Conservation (phyloP, 805 yeast species). For the Scheffersomyces ergatensis region DNA sequence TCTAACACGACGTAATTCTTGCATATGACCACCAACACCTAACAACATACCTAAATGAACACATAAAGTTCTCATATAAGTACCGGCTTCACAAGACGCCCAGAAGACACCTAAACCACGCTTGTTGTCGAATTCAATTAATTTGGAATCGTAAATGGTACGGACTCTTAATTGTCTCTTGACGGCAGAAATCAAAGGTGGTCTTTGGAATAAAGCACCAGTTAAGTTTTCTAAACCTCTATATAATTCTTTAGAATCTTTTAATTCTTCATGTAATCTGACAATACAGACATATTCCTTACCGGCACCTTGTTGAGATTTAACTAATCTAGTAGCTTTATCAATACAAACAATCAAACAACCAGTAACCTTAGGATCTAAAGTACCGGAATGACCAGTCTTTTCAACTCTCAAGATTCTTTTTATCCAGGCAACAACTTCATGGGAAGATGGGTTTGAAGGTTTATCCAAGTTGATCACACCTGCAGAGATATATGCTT, state of each 20-base stretch:
- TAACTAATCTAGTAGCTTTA: slow-evolving; percentile 96
- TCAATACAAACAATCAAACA: slow-evolving; percentile 98
- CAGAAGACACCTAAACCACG: slow-evolving; percentile 97
- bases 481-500: slow-evolving; percentile 88
- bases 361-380: slow-evolving; percentile 98
- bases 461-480: slow-evolving; percentile 97
- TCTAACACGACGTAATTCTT: slow-evolving; percentile 98
- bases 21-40: slow-evolving; percentile 99
- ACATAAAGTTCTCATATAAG: slow-evolving; percentile 98
- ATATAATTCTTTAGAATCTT: slow-evolving; percentile 85
- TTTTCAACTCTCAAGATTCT: slow-evolving; percentile 93
- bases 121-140: slow-evolving; percentile 95
- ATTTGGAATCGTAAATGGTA: slow-evolving; percentile 93
- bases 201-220: slow-evolving; percentile 99
- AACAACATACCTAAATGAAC: slow-evolving; percentile 97
- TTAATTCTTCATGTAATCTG: slow-evolving; percentile 89
- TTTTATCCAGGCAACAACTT: slow-evolving; percentile 99
- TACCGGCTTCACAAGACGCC: slow-evolving; percentile 99
- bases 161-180: slow-evolving; percentile 98
- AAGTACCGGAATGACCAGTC: slow-evolving; percentile 98
- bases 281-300: slow-evolving; percentile 98
- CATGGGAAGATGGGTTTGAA: slow-evolving; percentile 97
- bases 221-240: slow-evolving; percentile 90
- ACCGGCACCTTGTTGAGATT: slow-evolving; percentile 99
- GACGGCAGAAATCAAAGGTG: slow-evolving; percentile 97